These are phyloP conservation scores for Lactuca saligna DNA, from an alignment of 129 eudicot genomes.

Conservation along the genomic window DNA sequence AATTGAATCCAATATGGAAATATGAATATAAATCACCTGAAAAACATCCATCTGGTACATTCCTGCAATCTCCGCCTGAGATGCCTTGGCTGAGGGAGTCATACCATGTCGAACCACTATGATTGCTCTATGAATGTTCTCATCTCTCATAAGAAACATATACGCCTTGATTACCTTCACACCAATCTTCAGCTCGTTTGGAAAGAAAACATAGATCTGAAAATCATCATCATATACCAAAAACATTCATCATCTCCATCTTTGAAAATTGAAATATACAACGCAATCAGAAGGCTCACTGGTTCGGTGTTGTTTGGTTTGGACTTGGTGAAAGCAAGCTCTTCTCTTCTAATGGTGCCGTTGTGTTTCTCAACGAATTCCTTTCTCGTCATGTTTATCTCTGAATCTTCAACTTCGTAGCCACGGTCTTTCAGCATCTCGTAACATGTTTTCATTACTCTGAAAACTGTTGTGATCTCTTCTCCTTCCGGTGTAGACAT, in stretches of 20 bases:
- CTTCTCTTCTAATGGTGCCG: conserved; percentile 68
- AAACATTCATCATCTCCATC: not conserved
- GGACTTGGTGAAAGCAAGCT: conserved; percentile 51
- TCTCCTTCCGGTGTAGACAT: conserved; percentile 35
- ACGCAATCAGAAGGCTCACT: conserved; percentile 5
- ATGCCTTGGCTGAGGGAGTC: conserved; percentile 35
- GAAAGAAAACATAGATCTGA: conserved; percentile 43
- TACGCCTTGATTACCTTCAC: conserved; percentile 29
- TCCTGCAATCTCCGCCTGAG: conserved; percentile 34
- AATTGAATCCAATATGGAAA: not conserved
- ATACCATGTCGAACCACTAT: conserved; percentile 30
- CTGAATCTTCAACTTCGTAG: conserved; percentile 58
- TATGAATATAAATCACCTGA: conserved; percentile 16
- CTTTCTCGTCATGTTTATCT: conserved; percentile 57
- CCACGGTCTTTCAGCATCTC: conserved; percentile 77
- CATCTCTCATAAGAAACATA: conserved; percentile 30
- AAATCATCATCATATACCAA: not conserved
- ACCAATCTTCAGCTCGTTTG: conserved; percentile 39
- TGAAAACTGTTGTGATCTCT: conserved; percentile 32
- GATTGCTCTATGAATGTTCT: conserved; percentile 35
- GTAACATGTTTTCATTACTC: conserved; percentile 64
- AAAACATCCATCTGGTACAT: conserved; percentile 32
- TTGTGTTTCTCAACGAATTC: conserved; percentile 55
- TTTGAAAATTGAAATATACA: not conserved
- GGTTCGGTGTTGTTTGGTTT: conserved; percentile 38